Percentiles rank a stretch among this genome's conserved stretches.
These are phyloP conservation scores for Fusarium sp. DNA, from an alignment of 2,329 filamentous ascomycete species.

Conservation along the genomic window DNA sequence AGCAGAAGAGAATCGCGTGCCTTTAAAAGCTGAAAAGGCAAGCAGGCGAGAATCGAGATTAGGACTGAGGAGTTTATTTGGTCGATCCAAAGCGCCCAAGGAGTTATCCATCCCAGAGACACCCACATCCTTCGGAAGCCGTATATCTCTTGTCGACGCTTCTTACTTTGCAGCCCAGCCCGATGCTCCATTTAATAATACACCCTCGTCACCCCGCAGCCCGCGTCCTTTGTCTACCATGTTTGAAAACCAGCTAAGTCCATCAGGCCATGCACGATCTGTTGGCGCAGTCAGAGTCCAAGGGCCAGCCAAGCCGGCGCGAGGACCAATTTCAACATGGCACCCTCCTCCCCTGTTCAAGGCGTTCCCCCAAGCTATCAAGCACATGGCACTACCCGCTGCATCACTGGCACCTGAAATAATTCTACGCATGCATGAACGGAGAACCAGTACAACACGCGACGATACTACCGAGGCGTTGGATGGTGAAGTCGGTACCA, in stretches of 20 bases:
- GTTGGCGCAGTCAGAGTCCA: slow-evolving; percentile 27
- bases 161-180: slow-evolving; percentile 59
- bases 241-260: slow-evolving; percentile 41
- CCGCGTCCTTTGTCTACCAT: slow-evolving; percentile 47
- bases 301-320: slow-evolving; percentile 40
- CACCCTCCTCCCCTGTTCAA: slow-evolving; percentile 85
- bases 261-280: slow-evolving; percentile 23
- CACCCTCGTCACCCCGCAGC: slow-evolving; percentile 47
- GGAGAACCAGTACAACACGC: slow-evolving; percentile 54
- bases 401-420: slow-evolving; percentile 78
- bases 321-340: slow-evolving; percentile 65
- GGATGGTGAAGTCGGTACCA: slow-evolving; percentile 26
- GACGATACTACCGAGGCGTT: slow-evolving; percentile 35
- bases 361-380: slow-evolving; percentile 87
- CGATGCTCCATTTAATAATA: slow-evolving; percentile 56
- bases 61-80: slow-evolving; percentile 67
- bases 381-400: slow-evolving; percentile 78
- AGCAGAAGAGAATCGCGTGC: slow-evolving; percentile 56
- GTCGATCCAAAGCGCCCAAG: slow-evolving; percentile 59
- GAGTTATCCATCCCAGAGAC: slow-evolving; percentile 52
- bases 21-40: slow-evolving; percentile 61
- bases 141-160: slow-evolving; percentile 63
- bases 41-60: slow-evolving; percentile 66
- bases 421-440: slow-evolving; percentile 73
- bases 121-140: slow-evolving; percentile 57